Evolutionary conservation across 768 basidiomycete species (phyloP).

Genomic region (Infundibulicybe gibba): DNA sequence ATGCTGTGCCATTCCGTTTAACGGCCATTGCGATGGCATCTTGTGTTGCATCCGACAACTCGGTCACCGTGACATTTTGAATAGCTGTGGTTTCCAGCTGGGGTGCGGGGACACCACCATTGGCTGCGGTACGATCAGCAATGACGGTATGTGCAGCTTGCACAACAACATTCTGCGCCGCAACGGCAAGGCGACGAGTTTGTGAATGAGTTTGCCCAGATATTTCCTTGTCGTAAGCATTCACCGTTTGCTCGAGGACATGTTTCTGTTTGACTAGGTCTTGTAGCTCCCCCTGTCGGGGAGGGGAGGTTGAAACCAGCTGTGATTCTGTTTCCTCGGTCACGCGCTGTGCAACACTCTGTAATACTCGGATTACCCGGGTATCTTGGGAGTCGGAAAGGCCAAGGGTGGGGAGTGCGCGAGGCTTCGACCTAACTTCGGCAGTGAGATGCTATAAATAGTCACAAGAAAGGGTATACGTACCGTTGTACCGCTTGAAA

Average conservation of each 20-base stretch:
- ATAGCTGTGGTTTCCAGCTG: constrained; percentile 38
- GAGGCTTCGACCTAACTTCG: constrained; percentile 19
- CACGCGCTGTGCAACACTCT: constrained; percentile 73
- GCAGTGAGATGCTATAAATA: not conserved
- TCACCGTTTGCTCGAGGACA: constrained; percentile 64
- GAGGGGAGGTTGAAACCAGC: constrained; percentile 46
- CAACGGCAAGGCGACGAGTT: constrained; percentile 61
- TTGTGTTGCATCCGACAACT: constrained; percentile 50
- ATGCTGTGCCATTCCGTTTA: constrained; percentile 65
- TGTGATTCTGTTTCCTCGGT: constrained; percentile 72
- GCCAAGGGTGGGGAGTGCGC: constrained; percentile 19
- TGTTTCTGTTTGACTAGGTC: constrained; percentile 80
- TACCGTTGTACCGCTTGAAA: constrained; percentile 37
- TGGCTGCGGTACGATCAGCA: constrained; percentile 41
- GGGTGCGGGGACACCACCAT: constrained; percentile 30
- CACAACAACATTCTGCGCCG: constrained; percentile 78
- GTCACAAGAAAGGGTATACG: constrained; percentile 6
- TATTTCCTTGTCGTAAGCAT: constrained; percentile 72
- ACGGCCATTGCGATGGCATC: constrained; percentile 81
- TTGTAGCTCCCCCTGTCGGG: constrained; percentile 49
- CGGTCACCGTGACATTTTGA: constrained; percentile 47
- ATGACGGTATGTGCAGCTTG: constrained; percentile 72
- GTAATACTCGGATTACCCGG: constrained; percentile 75
- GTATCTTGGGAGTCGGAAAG: constrained; percentile 43
- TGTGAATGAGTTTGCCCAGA: constrained; percentile 50